These are phyloP conservation scores for Cladosporium sp. DNA, from an alignment of 2,329 filamentous ascomycete species.

Conservation along the genomic window DNA sequence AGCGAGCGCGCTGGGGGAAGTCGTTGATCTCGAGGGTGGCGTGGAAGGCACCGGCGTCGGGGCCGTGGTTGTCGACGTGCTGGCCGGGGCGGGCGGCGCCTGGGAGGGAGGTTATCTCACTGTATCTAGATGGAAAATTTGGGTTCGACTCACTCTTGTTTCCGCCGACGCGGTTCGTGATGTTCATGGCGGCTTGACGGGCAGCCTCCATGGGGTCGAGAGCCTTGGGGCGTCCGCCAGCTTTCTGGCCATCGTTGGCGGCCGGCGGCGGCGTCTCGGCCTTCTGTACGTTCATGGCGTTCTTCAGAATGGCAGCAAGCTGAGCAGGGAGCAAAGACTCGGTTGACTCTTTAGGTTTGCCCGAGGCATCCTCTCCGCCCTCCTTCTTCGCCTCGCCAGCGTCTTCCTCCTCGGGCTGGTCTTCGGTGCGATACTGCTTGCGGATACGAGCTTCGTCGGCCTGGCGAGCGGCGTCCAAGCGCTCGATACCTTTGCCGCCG, in stretches of 20 bases:
- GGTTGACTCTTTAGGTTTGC: not conserved
- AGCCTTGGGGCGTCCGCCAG: constrained; percentile 11
- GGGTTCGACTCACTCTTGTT: constrained; percentile 48
- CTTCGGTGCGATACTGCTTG: constrained; percentile 74
- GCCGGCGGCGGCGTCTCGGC: constrained; percentile 55
- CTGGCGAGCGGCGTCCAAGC: constrained; percentile 84
- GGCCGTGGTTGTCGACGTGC: constrained; percentile 96
- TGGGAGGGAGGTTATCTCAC: constrained; percentile 8
- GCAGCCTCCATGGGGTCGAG: constrained; percentile 43
- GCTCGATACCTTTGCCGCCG: constrained; percentile 88
- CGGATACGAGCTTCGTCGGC: constrained; percentile 79
- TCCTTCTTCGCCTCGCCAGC: constrained; percentile 54
- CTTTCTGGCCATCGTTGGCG: not conserved
- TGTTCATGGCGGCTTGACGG: constrained; percentile 80
- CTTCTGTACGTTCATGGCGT: constrained; percentile 67
- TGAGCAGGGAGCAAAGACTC: constrained; percentile 3
- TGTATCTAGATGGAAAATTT: not conserved
- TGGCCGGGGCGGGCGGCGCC: constrained; percentile 78
- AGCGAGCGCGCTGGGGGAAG: constrained; percentile 95
- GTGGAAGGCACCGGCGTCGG: constrained; percentile 93
- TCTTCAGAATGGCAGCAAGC: constrained; percentile 45
- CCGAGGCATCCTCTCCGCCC: constrained; percentile 12
- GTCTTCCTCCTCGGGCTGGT: constrained; percentile 71
- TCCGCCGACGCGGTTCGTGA: constrained; percentile 83
- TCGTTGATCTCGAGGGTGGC: constrained; percentile 98